Evolutionary conservation across 2,329 filamentous ascomycete genomes (phyloP).

Genomic region (Botrytis pseudocinerea): DNA sequence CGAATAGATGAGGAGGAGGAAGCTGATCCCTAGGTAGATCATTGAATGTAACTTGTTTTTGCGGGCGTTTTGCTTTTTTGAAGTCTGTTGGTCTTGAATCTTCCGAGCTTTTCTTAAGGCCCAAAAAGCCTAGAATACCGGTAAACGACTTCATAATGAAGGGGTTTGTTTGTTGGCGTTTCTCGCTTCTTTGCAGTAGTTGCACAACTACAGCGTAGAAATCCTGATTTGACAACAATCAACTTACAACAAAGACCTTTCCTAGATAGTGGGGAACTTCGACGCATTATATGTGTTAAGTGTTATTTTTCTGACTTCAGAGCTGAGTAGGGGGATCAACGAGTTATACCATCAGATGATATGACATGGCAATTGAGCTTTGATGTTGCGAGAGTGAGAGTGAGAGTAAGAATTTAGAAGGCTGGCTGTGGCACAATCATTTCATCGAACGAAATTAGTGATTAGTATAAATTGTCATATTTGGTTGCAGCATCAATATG

Average conservation of each 20-base stretch:
- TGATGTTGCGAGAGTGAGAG: slow-evolving; percentile 1
- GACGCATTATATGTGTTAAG: background rate
- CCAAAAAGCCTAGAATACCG: slow-evolving; percentile 13
- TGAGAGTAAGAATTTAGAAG: slow-evolving; percentile 15
- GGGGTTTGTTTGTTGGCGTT: background rate
- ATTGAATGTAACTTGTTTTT: slow-evolving; percentile 22
- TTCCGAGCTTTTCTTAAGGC: background rate
- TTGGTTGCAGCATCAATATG: background rate
- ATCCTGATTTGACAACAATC: background rate
- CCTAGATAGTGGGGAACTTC: background rate
- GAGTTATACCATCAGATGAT: slow-evolving; percentile 18
- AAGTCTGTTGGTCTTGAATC: background rate
- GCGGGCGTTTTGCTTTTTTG: slow-evolving; percentile 22
- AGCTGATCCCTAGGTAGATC: slow-evolving; percentile 17
- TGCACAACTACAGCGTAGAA: slow-evolving; percentile 2
- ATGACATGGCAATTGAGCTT: slow-evolving; percentile 19
- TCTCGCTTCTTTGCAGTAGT: background rate
- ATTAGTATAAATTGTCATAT: slow-evolving; percentile 2
- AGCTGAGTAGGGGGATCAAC: slow-evolving; percentile 10
- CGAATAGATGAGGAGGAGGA: slow-evolving; percentile 2
- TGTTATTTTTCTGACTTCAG: background rate
- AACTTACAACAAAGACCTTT: background rate
- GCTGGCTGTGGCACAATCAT: slow-evolving; percentile 16
- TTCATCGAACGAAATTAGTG: background rate
- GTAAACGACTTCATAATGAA: slow-evolving; percentile 14